phyloP scores from a whole-genome alignment of 306 rosid genomes.

The Mimosa bimucronata region DNA sequence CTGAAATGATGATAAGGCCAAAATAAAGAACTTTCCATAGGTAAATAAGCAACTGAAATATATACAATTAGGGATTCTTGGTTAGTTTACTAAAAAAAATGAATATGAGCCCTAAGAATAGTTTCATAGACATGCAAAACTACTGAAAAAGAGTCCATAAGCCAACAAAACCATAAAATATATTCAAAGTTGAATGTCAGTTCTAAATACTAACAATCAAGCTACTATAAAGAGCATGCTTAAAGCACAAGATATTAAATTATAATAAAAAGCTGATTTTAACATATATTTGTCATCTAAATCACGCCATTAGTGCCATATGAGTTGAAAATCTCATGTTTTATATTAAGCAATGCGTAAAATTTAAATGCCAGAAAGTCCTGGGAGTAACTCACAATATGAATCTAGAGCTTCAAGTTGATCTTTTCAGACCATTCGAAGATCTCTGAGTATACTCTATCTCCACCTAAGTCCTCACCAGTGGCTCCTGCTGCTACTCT shows the following conservation, averaged over 20 bases:
- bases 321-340: conserved; percentile 2
- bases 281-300: conserved; percentile 8
- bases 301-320: conserved; percentile 8
- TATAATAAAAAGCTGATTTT: conserved; percentile 10
- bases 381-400: conserved; percentile 49
- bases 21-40: neutral
- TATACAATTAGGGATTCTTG: neutral
- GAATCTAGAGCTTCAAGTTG: conserved; percentile 56
- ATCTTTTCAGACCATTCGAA: conserved; percentile 71
- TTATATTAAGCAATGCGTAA: conserved; percentile 1
- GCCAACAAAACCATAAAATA: conserved; percentile 10
- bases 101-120: neutral
- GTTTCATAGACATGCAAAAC: conserved; percentile 4
- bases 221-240: neutral
- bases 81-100: neutral
- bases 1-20: conserved; percentile 35
- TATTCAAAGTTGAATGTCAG: neutral
- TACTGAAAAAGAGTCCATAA: conserved; percentile 17
- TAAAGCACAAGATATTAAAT: conserved; percentile 2
- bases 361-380: conserved; percentile 19
- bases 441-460: conserved; percentile 68
- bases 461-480: conserved; percentile 81
- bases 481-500: conserved; percentile 86
- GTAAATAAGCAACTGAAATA: conserved; percentile 7
- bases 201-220: conserved; percentile 18